These are phyloP conservation scores for Cercospora zeae-maydis DNA, from an alignment of 2,329 filamentous ascomycete species.

Conservation along the genomic window DNA sequence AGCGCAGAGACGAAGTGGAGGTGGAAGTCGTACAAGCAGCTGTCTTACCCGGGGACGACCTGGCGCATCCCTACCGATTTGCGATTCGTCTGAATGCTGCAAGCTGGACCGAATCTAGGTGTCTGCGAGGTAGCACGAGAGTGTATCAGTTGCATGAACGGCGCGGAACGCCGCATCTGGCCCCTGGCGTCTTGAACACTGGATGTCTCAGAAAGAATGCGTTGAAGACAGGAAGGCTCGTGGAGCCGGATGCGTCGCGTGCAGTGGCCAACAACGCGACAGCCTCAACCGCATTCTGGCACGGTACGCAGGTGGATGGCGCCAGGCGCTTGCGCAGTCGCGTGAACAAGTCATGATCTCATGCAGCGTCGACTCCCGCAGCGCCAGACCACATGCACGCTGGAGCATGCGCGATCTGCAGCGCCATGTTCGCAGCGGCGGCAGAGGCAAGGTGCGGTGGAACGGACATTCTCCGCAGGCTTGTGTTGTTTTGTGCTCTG, in stretches of 20 bases:
- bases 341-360: constrained; percentile 2
- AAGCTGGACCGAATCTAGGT: constrained; percentile 17
- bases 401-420: not conserved
- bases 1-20: constrained; percentile 12
- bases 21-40: constrained; percentile 12
- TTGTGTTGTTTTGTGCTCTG: constrained; percentile 16
- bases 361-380: not conserved
- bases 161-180: constrained; percentile 8
- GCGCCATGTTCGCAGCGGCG: not conserved
- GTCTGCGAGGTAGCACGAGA: constrained; percentile 9
- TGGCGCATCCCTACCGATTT: constrained; percentile 7
- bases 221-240: constrained; percentile 16
- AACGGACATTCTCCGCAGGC: constrained; percentile 14
- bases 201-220: constrained; percentile 19
- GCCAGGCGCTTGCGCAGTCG: constrained; percentile 4
- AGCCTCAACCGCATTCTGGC: constrained; percentile 2
- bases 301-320: not conserved
- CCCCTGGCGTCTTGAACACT: constrained; percentile 16
- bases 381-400: not conserved
- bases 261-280: not conserved
- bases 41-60: constrained; percentile 8
- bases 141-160: constrained; percentile 14
- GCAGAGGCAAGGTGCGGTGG: constrained; percentile 8
- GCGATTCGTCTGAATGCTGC: constrained; percentile 14
- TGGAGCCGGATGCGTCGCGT: constrained; percentile 7